A percentile compares a stretch with the other conserved stretches of the same genome.
These are phyloP conservation scores for Sporisorium scitamineum DNA, from an alignment of 1,284 basidiomycete species.

Conservation along the genomic window DNA sequence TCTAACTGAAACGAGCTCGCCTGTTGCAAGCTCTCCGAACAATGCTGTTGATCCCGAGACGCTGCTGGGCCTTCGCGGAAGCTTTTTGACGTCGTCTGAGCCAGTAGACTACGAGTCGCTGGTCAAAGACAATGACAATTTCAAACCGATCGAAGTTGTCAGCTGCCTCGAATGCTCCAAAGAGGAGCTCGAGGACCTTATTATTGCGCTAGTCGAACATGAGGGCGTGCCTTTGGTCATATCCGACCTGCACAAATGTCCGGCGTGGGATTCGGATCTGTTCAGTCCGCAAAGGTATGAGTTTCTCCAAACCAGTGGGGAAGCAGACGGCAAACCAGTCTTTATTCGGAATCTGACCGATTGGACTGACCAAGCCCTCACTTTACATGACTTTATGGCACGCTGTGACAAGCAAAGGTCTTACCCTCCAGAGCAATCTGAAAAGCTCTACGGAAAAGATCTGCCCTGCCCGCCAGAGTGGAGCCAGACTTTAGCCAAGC, in stretches of 20 bases:
- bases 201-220: conserved; percentile 23
- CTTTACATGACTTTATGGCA: conserved; percentile 13
- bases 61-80: conserved; percentile 2
- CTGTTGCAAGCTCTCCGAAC: not conserved
- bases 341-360: conserved; percentile 14
- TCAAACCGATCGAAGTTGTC: conserved; percentile 1
- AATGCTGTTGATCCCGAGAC: not conserved
- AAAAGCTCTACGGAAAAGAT: conserved; percentile 32
- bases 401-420: conserved; percentile 7
- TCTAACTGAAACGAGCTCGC: not conserved
- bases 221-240: conserved; percentile 33
- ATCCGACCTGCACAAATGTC: conserved; percentile 31
- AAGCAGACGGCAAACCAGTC: not conserved
- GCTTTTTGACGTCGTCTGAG: conserved; percentile 14
- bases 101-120: conserved; percentile 12
- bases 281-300: conserved; percentile 22
- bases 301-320: conserved; percentile 1
- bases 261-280: conserved; percentile 19
- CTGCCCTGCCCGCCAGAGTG: conserved; percentile 13
- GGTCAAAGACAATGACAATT: not conserved
- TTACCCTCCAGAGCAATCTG: conserved; percentile 3
- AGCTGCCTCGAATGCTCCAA: conserved; percentile 18
- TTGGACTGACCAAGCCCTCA: conserved; percentile 1
- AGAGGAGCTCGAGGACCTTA: conserved; percentile 22
- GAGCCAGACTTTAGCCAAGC: conserved; percentile 1